Conservation (phyloP, 306 rosid genomes). For the Canavalia gladiata region DNA sequence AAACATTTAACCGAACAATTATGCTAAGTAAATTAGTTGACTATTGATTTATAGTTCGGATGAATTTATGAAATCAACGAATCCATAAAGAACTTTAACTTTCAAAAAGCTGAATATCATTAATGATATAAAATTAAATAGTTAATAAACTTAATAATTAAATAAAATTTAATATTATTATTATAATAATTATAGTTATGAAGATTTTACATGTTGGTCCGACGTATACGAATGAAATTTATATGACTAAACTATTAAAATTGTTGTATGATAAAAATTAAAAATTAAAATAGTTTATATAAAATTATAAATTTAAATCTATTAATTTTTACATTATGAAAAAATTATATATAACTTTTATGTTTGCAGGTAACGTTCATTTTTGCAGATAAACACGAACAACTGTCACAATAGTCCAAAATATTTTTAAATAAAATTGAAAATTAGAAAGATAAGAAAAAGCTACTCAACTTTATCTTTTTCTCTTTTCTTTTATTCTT, state of each 20-base stretch:
- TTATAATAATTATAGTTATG: background rate
- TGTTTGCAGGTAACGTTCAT: background rate
- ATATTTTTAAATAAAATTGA: constrained; percentile 55
- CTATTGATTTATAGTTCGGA: background rate
- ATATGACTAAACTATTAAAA: too few relatives aligned
- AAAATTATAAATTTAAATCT: too few relatives aligned
- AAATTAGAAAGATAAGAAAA: constrained; percentile 48
- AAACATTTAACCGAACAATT: background rate
- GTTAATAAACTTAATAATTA: background rate
- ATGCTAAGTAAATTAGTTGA: too few relatives aligned
- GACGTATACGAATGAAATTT: too few relatives aligned
- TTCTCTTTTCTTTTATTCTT: constrained; percentile 22
- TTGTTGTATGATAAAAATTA: too few relatives aligned
- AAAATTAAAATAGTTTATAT: too few relatives aligned
- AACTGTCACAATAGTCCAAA: constrained; percentile 37
- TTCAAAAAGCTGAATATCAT: background rate
- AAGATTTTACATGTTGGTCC: background rate
- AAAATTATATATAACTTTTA: background rate
- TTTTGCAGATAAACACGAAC: constrained; percentile 38
- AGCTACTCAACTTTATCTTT: constrained; percentile 44
- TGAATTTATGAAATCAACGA: background rate
- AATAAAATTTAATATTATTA: background rate
- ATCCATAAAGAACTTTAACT: background rate
- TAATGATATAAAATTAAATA: background rate
- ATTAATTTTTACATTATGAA: too few relatives aligned